A percentile compares a stretch with the other conserved stretches of the same genome.
Evolutionary conservation across 2,329 filamentous ascomycete species (phyloP).

Genomic region (Aureobasidium namibiae): DNA sequence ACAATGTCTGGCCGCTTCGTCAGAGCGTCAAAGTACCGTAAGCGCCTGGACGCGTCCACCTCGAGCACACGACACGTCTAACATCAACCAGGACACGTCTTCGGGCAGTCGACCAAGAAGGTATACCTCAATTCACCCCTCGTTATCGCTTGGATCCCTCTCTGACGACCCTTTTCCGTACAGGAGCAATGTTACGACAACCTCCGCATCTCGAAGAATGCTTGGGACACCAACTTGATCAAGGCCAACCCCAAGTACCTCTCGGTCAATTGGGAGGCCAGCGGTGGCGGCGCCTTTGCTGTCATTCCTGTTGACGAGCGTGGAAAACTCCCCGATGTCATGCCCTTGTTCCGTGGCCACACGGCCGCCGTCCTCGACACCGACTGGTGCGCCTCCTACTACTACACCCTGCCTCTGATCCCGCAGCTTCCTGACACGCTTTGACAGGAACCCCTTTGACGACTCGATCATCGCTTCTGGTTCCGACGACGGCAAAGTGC

Average conservation of each 20-base stretch:
- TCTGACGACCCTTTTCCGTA: not conserved
- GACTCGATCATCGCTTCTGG: slow-evolving; percentile 86
- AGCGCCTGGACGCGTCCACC: slow-evolving; percentile 27
- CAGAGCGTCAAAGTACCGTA: slow-evolving; percentile 66
- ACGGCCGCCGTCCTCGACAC: slow-evolving; percentile 94
- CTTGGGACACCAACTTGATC: slow-evolving; percentile 97
- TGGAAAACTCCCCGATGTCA: slow-evolving; percentile 83
- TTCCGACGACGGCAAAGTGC: slow-evolving; percentile 85
- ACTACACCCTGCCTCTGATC: not conserved
- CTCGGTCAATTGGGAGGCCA: slow-evolving; percentile 96
- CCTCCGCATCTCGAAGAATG: slow-evolving; percentile 92
- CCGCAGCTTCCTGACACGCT: slow-evolving; percentile 15
- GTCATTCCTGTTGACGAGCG: slow-evolving; percentile 86
- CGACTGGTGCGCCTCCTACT: slow-evolving; percentile 69
- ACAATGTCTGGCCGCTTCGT: slow-evolving; percentile 64
- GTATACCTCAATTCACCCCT: slow-evolving; percentile 28
- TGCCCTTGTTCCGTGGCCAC: slow-evolving; percentile 92
- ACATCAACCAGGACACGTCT: slow-evolving; percentile 75
- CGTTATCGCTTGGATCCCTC: not conserved
- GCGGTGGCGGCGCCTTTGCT: slow-evolving; percentile 91
- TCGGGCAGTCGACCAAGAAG: slow-evolving; percentile 89
- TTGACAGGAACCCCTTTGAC: slow-evolving; percentile 82
- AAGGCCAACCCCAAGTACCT: slow-evolving; percentile 97
- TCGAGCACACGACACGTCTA: slow-evolving; percentile 10
- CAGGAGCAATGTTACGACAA: slow-evolving; percentile 97